phyloP scores from a whole-genome alignment of 2,329 filamentous ascomycete species.

The Aspergillus puulaauensis region DNA sequence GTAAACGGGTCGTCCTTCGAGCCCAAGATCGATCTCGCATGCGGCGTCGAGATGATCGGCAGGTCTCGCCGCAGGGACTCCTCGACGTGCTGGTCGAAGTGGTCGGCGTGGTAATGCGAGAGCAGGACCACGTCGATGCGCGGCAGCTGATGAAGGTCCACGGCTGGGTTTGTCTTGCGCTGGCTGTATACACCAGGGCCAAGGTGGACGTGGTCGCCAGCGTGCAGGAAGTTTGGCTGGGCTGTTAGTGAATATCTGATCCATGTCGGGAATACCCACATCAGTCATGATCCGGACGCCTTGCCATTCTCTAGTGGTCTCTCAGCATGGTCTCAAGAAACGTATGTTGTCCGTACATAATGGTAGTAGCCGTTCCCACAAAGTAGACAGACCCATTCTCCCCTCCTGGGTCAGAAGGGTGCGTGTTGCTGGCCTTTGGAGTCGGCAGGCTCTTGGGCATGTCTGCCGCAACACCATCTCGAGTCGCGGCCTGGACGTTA shows the following conservation, averaged over 20 bases:
- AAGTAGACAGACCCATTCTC: constrained; percentile 42
- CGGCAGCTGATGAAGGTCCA: constrained; percentile 61
- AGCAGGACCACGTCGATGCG: constrained; percentile 60
- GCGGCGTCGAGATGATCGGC: constrained; percentile 64
- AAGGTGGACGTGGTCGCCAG: constrained; percentile 65
- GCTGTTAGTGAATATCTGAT: not conserved
- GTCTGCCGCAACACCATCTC: constrained; percentile 29
- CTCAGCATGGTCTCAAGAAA: not conserved
- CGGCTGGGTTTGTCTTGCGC: constrained; percentile 58
- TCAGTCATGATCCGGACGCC: constrained; percentile 43
- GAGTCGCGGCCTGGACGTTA: constrained; percentile 38
- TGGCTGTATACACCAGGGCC: constrained; percentile 61
- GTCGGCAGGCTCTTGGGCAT: constrained; percentile 39
- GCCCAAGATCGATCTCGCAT: constrained; percentile 56
- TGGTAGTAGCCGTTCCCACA: constrained; percentile 41
- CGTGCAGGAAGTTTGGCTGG: constrained; percentile 64
- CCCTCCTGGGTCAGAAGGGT: constrained; percentile 35
- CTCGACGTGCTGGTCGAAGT: constrained; percentile 57
- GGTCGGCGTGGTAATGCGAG: constrained; percentile 64
- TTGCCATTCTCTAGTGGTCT: constrained; percentile 35
- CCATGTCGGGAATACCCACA: constrained; percentile 14
- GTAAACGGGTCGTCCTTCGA: constrained; percentile 53
- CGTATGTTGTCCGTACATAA: constrained; percentile 23
- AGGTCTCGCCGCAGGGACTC: constrained; percentile 52
- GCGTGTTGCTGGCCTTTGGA: constrained; percentile 46